These are phyloP conservation scores for Berkeleyomyces rouxiae DNA, from an alignment of 2,329 filamentous ascomycete genomes.

Conservation along the genomic window DNA sequence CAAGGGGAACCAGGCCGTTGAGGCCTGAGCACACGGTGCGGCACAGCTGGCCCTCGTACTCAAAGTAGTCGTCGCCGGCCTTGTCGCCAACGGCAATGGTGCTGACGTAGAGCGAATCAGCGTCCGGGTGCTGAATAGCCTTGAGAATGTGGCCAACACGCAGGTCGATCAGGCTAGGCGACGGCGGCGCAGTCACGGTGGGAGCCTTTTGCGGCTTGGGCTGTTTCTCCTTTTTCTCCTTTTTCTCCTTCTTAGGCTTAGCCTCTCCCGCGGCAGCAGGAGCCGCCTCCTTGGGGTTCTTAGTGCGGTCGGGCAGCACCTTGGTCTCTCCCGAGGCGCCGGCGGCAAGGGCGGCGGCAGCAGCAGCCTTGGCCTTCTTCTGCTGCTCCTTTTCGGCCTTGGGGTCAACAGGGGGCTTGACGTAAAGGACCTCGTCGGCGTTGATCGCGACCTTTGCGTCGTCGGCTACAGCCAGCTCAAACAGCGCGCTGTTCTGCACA, in stretches of 20 bases:
- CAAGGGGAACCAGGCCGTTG: constrained; percentile 79
- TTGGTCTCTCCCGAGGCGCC: constrained; percentile 31
- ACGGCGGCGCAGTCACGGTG: constrained; percentile 56
- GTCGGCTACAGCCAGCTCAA: constrained; percentile 50
- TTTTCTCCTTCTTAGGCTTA: constrained; percentile 36
- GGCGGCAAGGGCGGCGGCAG: constrained; percentile 37
- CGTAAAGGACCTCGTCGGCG: constrained; percentile 62
- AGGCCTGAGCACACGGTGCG: constrained; percentile 94
- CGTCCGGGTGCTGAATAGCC: constrained; percentile 87
- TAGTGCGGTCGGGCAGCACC: constrained; percentile 42
- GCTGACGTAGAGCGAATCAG: constrained; percentile 87
- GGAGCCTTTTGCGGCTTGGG: constrained; percentile 56
- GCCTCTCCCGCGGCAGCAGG: constrained; percentile 21
- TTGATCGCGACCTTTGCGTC: constrained; percentile 66
- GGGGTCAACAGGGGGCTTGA: constrained; percentile 75
- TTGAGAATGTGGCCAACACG: constrained; percentile 96
- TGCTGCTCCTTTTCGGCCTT: constrained; percentile 93
- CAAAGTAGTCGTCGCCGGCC: constrained; percentile 73
- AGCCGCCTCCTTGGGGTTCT: constrained; percentile 42
- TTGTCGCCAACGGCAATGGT: constrained; percentile 90
- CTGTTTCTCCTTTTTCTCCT: constrained; percentile 82
- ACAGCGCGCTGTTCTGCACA: constrained; percentile 74
- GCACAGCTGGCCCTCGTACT: constrained; percentile 80
- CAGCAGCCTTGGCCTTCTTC: constrained; percentile 85
- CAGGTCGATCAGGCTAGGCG: constrained; percentile 79